Percentiles rank a stretch among this genome's conserved stretches.
These are phyloP conservation scores for Globisporangium okanoganense DNA, from an alignment of 352 stramenopile genomes.

Conservation along the genomic window DNA sequence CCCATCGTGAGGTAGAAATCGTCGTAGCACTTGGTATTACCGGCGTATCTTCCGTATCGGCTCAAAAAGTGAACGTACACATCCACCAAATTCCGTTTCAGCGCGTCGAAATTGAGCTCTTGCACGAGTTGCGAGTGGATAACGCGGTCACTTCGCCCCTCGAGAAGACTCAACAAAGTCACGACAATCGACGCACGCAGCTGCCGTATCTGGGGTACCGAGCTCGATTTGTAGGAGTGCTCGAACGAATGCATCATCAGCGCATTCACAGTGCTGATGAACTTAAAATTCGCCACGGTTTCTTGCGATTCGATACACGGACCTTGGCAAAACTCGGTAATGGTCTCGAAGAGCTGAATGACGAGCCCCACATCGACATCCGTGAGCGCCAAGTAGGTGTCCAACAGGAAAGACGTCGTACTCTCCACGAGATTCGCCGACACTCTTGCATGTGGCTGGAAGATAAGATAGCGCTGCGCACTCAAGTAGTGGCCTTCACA, in stretches of 20 bases:
- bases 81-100: conserved; percentile 61
- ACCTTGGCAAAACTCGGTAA: conserved; percentile 78
- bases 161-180: conserved; percentile 58
- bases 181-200: conserved; percentile 55
- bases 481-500: conserved; percentile 73
- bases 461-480: conserved; percentile 52
- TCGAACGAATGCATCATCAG: conserved; percentile 58
- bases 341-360: conserved; percentile 72
- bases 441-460: conserved; percentile 22
- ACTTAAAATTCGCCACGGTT: conserved; percentile 72
- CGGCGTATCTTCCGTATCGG: conserved; percentile 38
- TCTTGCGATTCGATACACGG: conserved; percentile 68
- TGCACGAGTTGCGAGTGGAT: conserved; percentile 69
- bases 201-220: conserved; percentile 21
- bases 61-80: conserved; percentile 48
- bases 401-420: conserved; percentile 61
- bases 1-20: conserved; percentile 70
- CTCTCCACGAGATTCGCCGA: conserved; percentile 61
- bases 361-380: conserved; percentile 51
- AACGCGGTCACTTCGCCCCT: conserved; percentile 47
- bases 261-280: conserved; percentile 70
- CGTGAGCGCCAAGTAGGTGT: conserved; percentile 49
- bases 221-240: conserved; percentile 11
- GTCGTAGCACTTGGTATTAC: conserved; percentile 53
- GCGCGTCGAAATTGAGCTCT: conserved; percentile 67